Percentiles rank a stretch among this genome's conserved stretches.
phyloP scores from a whole-genome alignment of 345 rosid species.

The Aurinia saxatilis region DNA sequence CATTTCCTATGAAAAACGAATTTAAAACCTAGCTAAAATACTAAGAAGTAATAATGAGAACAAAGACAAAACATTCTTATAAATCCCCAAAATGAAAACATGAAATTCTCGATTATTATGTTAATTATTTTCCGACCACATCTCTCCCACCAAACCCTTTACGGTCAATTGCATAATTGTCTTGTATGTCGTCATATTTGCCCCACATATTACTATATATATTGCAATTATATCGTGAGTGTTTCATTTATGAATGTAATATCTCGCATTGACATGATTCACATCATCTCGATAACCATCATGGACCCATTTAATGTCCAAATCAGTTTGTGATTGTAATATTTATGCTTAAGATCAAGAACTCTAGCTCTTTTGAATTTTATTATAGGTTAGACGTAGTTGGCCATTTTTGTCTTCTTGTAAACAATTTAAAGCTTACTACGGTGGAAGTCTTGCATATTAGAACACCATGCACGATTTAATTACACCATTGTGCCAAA shows the following conservation, averaged over 20 bases:
- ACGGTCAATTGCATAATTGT: background rate
- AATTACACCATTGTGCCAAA: background rate
- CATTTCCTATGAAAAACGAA: background rate
- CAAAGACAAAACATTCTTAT: background rate
- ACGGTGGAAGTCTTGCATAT: background rate
- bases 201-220: background rate
- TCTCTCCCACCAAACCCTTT: constrained; percentile 6
- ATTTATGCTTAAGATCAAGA: background rate
- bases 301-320: constrained; percentile 7
- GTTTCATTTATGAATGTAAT: background rate
- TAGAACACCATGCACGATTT: background rate
- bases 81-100: background rate
- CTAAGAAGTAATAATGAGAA: background rate
- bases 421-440: background rate
- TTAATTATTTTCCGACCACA: background rate
- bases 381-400: background rate
- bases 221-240: background rate
- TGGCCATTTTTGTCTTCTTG: background rate
- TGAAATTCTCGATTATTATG: background rate
- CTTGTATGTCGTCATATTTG: background rate
- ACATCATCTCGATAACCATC: constrained; percentile 8
- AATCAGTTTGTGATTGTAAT: background rate
- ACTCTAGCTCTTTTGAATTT: background rate
- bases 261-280: constrained; percentile 2
- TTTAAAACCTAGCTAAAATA: background rate